Percentiles rank a stretch among this genome's conserved stretches.
Conservation (phyloP, 2,329 filamentous ascomycete genomes). For the Arthrobotrys pseudoclavata region DNA sequence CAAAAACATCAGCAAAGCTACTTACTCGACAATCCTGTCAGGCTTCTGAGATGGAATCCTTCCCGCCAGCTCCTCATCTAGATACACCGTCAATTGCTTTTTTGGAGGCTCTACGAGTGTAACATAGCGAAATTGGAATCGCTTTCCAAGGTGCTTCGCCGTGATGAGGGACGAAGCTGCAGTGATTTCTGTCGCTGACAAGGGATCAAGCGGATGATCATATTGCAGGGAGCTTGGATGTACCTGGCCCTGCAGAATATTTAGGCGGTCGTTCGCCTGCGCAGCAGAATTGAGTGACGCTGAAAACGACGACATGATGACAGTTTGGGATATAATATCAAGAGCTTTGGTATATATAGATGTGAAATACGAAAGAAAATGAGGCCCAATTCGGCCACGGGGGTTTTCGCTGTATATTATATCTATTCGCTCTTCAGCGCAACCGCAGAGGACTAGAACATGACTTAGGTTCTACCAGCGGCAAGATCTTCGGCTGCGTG, state of each 20-base stretch:
- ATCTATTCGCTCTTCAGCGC: background rate
- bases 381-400: constrained; percentile 1
- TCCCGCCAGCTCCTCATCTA: constrained; percentile 74
- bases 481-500: constrained; percentile 43
- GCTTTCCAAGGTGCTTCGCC: constrained; percentile 46
- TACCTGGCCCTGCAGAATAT: constrained; percentile 49
- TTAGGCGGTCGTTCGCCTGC: constrained; percentile 56
- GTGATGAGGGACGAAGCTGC: constrained; percentile 70
- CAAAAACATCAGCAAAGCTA: constrained; percentile 66
- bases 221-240: constrained; percentile 15
- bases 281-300: constrained; percentile 44
- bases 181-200: constrained; percentile 72
- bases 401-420: constrained; percentile 13
- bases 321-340: background rate
- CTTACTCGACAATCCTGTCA: constrained; percentile 71
- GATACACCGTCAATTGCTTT: constrained; percentile 72
- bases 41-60: constrained; percentile 69
- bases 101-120: constrained; percentile 77
- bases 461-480: constrained; percentile 7
- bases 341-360: background rate
- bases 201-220: constrained; percentile 71
- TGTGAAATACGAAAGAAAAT: background rate
- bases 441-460: constrained; percentile 8
- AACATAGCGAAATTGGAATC: constrained; percentile 72
- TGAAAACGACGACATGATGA: constrained; percentile 33